Base-by-base conservation (phyloP, 768 basidiomycete genomes). In the Tylopilus cervinicoccineus region DNA sequence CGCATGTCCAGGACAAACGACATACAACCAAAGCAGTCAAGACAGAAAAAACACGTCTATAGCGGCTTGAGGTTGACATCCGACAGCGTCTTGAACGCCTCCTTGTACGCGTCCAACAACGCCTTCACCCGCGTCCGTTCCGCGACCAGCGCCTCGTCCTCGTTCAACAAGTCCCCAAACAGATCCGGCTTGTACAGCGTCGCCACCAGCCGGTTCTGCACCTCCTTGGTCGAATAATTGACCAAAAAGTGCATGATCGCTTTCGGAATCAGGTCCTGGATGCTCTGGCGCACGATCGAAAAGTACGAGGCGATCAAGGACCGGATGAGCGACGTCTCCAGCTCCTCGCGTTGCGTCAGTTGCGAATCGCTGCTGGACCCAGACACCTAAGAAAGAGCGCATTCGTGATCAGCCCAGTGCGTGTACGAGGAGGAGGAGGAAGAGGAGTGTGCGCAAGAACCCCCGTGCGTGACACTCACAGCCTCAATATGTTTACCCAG, bases 191-290 rank as follows among this genome's bases (percentile, higher is more conserved):
- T 96, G 76, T 99, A 99, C 55, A 99, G 68, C 38, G 86, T 76
- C 27, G 93, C 81, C n/a, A 99, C 96, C 27, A 99, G 76, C 19
- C 96, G 82, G 65, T 96, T 96, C 70, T 98, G 96, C 22, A 99
- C 92, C 16, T 93, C 88, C 64, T 97, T 88, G 38, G 92, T 86
- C n/a, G 94, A 94, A 63, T 90, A 79, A 70, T 96, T 98, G 63
- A 99, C 95, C 53, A 98, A 79, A 58, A 93, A 81, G 72, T 97
- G 95, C 95, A 98, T 97, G 72, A 96, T 87, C 19, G 94, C 93
- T 70, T 99, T 99, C 28, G 96, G 96, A 17, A 99, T 81, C 47
- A 97, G 77, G 67, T 99, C 96, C 57, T 97, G 92, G 54, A 99
- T 96, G 63, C 86, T 91, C 68, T 98, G 94, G 36, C 96, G 86